These are phyloP conservation scores for Pythium insidiosum DNA, from an alignment of 352 stramenopile species.

Conservation along the genomic window DNA sequence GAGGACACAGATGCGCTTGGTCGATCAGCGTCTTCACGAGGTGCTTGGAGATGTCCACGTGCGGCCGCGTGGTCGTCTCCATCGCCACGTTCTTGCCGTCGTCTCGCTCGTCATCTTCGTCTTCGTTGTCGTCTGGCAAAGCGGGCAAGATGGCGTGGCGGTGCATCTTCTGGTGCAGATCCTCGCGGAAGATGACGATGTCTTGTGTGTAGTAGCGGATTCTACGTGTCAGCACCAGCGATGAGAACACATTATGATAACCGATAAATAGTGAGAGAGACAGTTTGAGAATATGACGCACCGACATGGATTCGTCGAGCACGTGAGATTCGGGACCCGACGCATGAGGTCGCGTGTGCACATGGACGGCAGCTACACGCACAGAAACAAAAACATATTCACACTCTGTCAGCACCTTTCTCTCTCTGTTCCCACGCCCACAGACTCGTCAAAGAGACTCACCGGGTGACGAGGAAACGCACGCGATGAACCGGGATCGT, in stretches of 20 bases:
- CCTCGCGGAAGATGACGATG: conserved; percentile 89
- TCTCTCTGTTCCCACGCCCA: neutral
- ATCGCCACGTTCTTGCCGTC: conserved; percentile 13
- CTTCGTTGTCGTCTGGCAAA: conserved; percentile 13
- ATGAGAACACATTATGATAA: neutral
- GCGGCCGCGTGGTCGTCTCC: conserved; percentile 14
- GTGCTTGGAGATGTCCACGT: conserved; percentile 80
- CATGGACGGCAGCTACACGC: conserved; percentile 42
- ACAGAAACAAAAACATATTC: neutral
- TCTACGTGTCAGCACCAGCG: conserved; percentile 13
- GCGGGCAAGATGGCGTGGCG: conserved; percentile 75
- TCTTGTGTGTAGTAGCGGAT: conserved; percentile 92
- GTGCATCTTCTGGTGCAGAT: conserved; percentile 90
- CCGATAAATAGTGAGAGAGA: neutral
- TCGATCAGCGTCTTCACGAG: conserved; percentile 87
- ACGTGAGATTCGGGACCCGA: conserved; percentile 66
- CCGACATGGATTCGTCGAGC: conserved; percentile 89
- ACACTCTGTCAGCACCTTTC: too few species aligned
- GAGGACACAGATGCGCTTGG: conserved; percentile 90
- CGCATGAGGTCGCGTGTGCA: conserved; percentile 67
- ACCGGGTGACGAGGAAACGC: conserved; percentile 80
- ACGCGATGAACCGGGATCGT: conserved; percentile 81
- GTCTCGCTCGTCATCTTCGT: conserved; percentile 28
- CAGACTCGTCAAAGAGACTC: neutral
- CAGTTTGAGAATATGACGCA: conserved; percentile 3